These are phyloP conservation scores for Gaertneriomyces semiglobifer DNA, from an alignment of 192 early-diverging fungal genomes.

Conservation along the genomic window DNA sequence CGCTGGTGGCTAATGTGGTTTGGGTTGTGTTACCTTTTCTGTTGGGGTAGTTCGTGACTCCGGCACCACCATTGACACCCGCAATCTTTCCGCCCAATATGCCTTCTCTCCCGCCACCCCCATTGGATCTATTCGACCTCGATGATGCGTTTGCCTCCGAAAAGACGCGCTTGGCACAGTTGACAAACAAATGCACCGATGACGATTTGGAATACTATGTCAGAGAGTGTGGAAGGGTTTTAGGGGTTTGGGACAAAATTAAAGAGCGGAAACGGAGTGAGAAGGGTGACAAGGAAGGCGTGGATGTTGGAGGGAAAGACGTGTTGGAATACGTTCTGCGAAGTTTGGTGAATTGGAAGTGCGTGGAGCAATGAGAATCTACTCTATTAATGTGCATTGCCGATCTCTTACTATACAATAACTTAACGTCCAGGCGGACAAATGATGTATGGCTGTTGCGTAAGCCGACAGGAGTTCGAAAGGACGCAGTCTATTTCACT, in stretches of 20 bases:
- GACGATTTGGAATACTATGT: constrained; percentile 65
- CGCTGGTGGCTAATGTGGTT: not conserved
- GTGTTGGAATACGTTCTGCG: constrained; percentile 56
- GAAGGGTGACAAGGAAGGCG: too few relatives aligned
- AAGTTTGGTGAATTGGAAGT: constrained; percentile 58
- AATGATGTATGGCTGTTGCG: too few relatives aligned
- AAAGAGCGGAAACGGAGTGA: constrained; percentile 31
- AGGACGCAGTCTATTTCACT: not conserved
- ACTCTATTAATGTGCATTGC: too few relatives aligned
- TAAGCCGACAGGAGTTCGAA: too few relatives aligned
- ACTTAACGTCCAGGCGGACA: too few relatives aligned
- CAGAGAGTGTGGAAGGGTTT: constrained; percentile 56
- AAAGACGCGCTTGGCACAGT: constrained; percentile 49
- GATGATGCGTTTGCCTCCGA: constrained; percentile 61
- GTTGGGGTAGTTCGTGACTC: constrained; percentile 50
- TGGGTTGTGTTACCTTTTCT: not conserved
- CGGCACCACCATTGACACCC: constrained; percentile 58
- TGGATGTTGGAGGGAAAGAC: constrained; percentile 41
- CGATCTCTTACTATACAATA: too few relatives aligned
- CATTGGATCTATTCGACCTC: constrained; percentile 61
- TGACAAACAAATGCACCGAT: constrained; percentile 64
- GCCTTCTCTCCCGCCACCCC: constrained; percentile 54
- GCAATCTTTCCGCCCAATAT: constrained; percentile 59
- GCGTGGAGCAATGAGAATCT: too few relatives aligned
- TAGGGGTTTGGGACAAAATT: constrained; percentile 54